A percentile compares a stretch with the other conserved stretches of the same genome.
Conservation (phyloP, 495 filamentous ascomycete species). For the Podospora tetraspora region DNA sequence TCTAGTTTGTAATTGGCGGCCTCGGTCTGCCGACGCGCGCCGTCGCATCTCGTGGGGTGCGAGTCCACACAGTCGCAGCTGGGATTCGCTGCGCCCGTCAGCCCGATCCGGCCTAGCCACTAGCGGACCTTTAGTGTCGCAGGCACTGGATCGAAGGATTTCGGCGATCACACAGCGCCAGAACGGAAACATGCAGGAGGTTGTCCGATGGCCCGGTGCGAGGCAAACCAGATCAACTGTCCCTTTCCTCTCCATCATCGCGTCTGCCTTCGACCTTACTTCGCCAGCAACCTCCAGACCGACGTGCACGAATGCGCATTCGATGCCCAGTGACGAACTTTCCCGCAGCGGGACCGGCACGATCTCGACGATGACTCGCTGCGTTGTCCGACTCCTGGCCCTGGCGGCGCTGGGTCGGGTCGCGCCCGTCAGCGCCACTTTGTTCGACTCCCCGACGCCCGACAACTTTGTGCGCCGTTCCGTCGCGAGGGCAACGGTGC, state of each 20-base stretch:
- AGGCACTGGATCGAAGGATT: background rate
- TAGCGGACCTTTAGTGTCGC: background rate
- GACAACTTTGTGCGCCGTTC: background rate
- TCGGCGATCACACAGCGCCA: background rate
- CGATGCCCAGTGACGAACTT: background rate
- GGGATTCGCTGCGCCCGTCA: background rate
- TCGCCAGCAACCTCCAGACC: too few relatives aligned
- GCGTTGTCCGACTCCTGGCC: background rate
- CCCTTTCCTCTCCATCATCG: background rate
- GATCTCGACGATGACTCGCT: background rate
- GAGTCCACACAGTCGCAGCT: background rate
- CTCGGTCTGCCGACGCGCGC: background rate
- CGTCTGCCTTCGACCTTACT: background rate
- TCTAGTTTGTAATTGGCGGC: background rate
- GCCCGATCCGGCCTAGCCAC: background rate
- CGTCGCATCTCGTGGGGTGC: background rate
- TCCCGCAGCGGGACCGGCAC: background rate
- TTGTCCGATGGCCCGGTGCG: background rate
- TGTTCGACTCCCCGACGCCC: background rate
- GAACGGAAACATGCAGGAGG: background rate
- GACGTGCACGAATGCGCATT: background rate
- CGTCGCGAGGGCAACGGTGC: conserved; percentile 7
- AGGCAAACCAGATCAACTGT: too few relatives aligned
- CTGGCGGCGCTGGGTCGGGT: background rate
- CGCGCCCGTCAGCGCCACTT: background rate